Evolutionary conservation across 352 stramenopile species (phyloP).

Genomic region (Thalassiosira hispida): DNA sequence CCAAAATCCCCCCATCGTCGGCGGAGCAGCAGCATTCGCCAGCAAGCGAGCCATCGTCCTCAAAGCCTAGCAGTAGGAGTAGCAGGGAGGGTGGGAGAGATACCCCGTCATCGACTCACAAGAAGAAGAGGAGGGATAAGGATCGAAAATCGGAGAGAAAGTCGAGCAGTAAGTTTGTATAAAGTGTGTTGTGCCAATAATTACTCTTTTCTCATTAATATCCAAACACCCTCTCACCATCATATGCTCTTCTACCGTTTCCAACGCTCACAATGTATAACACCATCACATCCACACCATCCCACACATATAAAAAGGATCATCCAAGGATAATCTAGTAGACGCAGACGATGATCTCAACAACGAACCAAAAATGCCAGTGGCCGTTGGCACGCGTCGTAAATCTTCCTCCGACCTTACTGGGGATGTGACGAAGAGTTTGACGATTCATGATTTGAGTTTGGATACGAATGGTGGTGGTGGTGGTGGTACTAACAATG

Average conservation of each 20-base stretch:
- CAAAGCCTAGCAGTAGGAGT: not conserved
- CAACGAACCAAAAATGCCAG: slow-evolving; percentile 27
- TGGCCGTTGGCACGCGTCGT: slow-evolving; percentile 12
- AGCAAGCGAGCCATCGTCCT: too few relatives aligned
- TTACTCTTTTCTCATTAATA: not conserved
- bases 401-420: not conserved
- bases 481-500: too few relatives aligned
- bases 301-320: not conserved
- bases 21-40: too few relatives aligned
- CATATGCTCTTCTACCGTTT: not conserved
- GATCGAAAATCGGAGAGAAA: not conserved
- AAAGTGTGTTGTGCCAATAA: too few relatives aligned
- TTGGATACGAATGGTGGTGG: too few relatives aligned
- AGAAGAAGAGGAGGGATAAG: slow-evolving; percentile 10
- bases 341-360: not conserved
- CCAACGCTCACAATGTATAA: too few relatives aligned
- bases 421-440: too few relatives aligned
- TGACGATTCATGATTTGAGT: too few relatives aligned
- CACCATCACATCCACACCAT: not conserved
- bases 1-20: too few relatives aligned
- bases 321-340: too few relatives aligned
- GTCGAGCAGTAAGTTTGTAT: not conserved
- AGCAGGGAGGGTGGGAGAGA: too few relatives aligned
- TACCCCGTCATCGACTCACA: not conserved
- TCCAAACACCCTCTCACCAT: not conserved